These are phyloP conservation scores for Cetraspora pellucida DNA, from an alignment of 192 early-diverging fungal genomes.

Conservation along the genomic window DNA sequence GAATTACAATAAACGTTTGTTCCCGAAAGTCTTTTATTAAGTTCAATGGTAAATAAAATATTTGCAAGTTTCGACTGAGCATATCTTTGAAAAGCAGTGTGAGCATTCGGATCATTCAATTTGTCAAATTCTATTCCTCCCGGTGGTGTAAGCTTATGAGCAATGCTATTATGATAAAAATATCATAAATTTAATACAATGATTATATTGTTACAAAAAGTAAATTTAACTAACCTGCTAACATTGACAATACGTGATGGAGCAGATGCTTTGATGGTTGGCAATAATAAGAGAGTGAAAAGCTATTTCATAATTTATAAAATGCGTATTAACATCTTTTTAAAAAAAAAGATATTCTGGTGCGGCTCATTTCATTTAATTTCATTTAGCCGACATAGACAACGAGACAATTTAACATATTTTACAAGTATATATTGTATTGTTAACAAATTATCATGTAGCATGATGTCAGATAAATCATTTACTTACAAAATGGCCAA, in stretches of 20 bases:
- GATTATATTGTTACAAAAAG: conserved; percentile 40
- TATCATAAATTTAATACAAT: conserved; percentile 38
- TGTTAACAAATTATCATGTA: no score
- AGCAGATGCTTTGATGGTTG: conserved; percentile 38
- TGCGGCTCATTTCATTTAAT: no score
- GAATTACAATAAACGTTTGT: conserved; percentile 45
- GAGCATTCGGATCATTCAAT: conserved; percentile 40
- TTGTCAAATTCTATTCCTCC: conserved; percentile 50
- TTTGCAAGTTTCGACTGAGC: conserved; percentile 61
- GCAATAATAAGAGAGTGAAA: conserved; percentile 45
- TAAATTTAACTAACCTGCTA: conserved; percentile 30
- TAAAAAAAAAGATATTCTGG: no score
- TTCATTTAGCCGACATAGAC: no score
- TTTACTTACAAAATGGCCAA: no score
- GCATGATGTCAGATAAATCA: no score
- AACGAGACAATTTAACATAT: not conserved
- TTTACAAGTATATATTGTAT: no score
- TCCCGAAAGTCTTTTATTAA: conserved; percentile 42
- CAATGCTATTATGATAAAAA: conserved; percentile 40
- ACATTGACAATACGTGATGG: conserved; percentile 47
- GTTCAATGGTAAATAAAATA: conserved; percentile 51
- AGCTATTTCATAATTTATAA: conserved; percentile 3
- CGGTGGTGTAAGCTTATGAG: conserved; percentile 34
- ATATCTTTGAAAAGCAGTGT: conserved; percentile 42
- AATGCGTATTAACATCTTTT: no score